Percentiles rank a stretch among this genome's conserved stretches.
Evolutionary conservation across 2,329 filamentous ascomycete genomes (phyloP).

Genomic region (Ophiostoma australiae): DNA sequence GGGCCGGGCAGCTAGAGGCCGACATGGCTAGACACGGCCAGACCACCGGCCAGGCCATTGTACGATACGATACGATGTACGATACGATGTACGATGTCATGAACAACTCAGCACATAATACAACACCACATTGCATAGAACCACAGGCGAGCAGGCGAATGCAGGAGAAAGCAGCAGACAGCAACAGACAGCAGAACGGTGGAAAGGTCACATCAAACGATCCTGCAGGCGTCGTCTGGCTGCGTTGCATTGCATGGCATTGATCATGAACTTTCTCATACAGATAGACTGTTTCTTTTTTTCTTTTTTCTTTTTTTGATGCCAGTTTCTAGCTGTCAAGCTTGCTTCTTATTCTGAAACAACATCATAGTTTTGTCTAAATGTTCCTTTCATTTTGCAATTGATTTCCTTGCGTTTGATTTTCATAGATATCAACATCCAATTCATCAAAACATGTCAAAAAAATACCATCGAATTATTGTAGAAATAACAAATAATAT

Average conservation of each 20-base stretch:
- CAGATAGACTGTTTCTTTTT: background rate
- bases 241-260: slow-evolving; percentile 6
- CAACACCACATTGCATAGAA: background rate
- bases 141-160: no score
- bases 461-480: no score
- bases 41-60: background rate
- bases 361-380: no score
- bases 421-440: background rate
- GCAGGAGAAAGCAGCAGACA: no score
- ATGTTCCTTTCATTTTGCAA: background rate
- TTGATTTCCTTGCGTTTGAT: background rate
- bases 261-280: background rate
- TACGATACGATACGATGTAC: background rate
- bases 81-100: background rate
- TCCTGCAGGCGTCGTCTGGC: background rate
- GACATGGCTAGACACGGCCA: no score
- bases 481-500: no score
- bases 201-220: background rate
- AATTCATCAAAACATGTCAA: no score
- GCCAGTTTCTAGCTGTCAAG: background rate
- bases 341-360: no score
- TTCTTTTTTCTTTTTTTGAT: background rate
- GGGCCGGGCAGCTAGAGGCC: no score
- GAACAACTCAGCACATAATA: background rate
- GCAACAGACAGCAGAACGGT: background rate